phyloP scores from a whole-genome alignment of 2,329 filamentous ascomycete species.

The Ceratocystiopsis minuta region DNA sequence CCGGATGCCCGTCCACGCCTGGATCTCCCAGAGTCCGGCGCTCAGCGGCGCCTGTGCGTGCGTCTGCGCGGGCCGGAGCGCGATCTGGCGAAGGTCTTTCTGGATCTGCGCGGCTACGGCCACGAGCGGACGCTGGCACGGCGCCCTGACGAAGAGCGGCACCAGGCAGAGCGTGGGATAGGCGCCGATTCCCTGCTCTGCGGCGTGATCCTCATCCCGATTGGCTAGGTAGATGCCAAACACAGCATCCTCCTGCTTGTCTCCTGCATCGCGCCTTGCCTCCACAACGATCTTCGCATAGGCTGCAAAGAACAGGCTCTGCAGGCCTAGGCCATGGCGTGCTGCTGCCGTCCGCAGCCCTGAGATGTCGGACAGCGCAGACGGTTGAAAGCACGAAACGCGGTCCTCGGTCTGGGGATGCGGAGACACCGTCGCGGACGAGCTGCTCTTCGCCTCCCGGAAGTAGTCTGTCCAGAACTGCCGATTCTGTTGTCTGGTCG shows the following conservation, averaged over 20 bases:
- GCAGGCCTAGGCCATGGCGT: slow-evolving; percentile 42
- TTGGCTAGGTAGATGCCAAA: slow-evolving; percentile 78
- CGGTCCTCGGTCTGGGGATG: not conserved
- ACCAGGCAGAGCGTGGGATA: slow-evolving; percentile 67
- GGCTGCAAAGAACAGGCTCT: slow-evolving; percentile 58
- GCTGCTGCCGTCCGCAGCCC: slow-evolving; percentile 21
- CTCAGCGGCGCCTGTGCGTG: slow-evolving; percentile 27
- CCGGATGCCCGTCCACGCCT: slow-evolving; percentile 53
- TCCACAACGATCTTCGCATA: slow-evolving; percentile 30
- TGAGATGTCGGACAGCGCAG: slow-evolving; percentile 23
- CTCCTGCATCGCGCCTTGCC: not conserved
- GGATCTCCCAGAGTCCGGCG: slow-evolving; percentile 52
- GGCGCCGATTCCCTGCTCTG: slow-evolving; percentile 20
- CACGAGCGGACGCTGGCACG: slow-evolving; percentile 19
- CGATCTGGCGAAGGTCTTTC: slow-evolving; percentile 45
- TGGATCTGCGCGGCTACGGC: slow-evolving; percentile 45
- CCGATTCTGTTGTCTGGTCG: slow-evolving; percentile 4
- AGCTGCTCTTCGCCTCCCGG: slow-evolving; percentile 2
- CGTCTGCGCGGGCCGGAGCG: slow-evolving; percentile 18
- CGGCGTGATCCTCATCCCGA: slow-evolving; percentile 23
- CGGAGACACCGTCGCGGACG: no score
- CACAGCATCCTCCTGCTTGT: slow-evolving; percentile 27
- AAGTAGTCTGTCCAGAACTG: slow-evolving; percentile 27
- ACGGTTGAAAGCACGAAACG: slow-evolving; percentile 21
- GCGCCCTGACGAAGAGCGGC: slow-evolving; percentile 40